Evolutionary conservation across 83 land plant genomes (phyloP), one percentile per base, ranked within the genome.

Genomic region (Picea engelmannii): DNA sequence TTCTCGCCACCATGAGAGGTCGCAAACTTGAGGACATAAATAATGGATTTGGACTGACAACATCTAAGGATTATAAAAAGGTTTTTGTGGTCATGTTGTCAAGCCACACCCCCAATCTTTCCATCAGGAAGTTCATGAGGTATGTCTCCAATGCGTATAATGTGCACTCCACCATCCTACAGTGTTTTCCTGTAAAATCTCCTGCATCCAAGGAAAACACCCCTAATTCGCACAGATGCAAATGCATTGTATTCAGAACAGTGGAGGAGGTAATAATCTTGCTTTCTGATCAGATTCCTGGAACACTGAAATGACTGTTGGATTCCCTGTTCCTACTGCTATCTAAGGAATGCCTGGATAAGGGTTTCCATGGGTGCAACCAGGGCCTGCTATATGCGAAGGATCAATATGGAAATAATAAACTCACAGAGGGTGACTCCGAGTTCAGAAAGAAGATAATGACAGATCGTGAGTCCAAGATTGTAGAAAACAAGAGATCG

Each of bases 401-500:
- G 58, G 58, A 1, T 0, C 1, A 1, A 27, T 1, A 0, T 1
- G 13, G 12, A 3, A 3, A 7, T 1, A 1, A 27, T 0, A n/a
- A 3, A 52, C 12, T 52, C 15, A 12, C 11, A 52, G 13, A 11
- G 3, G 13, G 12, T 52, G 58, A 52, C 12, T 11, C 1, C 23
- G n/a, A 63, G 7, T 44, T 27, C 31, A 1, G 31, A 27, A 27
- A 27, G 31, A 27, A 27, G 31, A 27, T 27, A 27, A 27, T 27
- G 31, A 27, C 31, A 27, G 31, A 27, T 27, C 31, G 1, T 27
- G 31, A 27, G 31, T 27, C 31, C 31, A 27, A 27, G 31, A 27
- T 27, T 27, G 31, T 1, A 27, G 31, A 27, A 27, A 27, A 27
- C 31, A 27, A 27, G 31, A 27, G 31, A 27, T 27, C 31, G 31